These are phyloP conservation scores for Lipomyces chichibuensis DNA, from an alignment of 805 yeast genomes.

Conservation along the genomic window DNA sequence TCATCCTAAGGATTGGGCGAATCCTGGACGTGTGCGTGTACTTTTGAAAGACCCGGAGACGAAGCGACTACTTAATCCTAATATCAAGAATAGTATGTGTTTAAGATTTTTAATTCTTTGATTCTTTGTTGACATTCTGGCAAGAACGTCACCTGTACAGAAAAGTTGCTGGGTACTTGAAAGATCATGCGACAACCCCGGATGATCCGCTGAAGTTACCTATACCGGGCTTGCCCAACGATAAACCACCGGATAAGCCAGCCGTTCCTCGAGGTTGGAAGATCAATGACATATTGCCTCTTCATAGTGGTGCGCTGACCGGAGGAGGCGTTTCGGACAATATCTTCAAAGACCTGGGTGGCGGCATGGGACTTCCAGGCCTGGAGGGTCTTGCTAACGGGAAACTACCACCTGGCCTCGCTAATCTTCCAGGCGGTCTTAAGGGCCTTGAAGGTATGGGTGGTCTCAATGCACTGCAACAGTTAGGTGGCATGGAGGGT, in stretches of 20 bases:
- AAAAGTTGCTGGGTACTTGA: constrained; percentile 62
- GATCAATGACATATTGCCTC: constrained; percentile 87
- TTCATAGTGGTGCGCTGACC: constrained; percentile 75
- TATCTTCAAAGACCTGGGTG: constrained; percentile 36
- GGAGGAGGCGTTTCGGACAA: constrained; percentile 78
- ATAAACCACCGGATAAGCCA: constrained; percentile 48
- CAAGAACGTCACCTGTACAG: constrained; percentile 63
- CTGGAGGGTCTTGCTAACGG: constrained; percentile 40
- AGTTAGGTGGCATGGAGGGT: constrained; percentile 28
- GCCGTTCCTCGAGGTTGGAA: constrained; percentile 84
- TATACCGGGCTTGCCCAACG: constrained; percentile 45
- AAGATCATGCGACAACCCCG: constrained; percentile 69
- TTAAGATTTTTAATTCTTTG: background rate
- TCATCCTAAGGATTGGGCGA: constrained; percentile 97
- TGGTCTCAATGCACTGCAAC: constrained; percentile 12
- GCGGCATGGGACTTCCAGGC: constrained; percentile 33
- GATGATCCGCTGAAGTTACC: constrained; percentile 54
- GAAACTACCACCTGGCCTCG: constrained; percentile 37
- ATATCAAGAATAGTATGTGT: constrained; percentile 48
- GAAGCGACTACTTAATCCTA: constrained; percentile 41
- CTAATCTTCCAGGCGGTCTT: constrained; percentile 31
- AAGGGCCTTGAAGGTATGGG: constrained; percentile 25
- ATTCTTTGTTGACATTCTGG: background rate
- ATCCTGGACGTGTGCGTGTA: constrained; percentile 93
- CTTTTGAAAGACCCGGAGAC: constrained; percentile 58